Percentiles rank a stretch among this genome's conserved stretches.
Conservation (phyloP, 495 filamentous ascomycete species). For the Choiromyces venosus region DNA sequence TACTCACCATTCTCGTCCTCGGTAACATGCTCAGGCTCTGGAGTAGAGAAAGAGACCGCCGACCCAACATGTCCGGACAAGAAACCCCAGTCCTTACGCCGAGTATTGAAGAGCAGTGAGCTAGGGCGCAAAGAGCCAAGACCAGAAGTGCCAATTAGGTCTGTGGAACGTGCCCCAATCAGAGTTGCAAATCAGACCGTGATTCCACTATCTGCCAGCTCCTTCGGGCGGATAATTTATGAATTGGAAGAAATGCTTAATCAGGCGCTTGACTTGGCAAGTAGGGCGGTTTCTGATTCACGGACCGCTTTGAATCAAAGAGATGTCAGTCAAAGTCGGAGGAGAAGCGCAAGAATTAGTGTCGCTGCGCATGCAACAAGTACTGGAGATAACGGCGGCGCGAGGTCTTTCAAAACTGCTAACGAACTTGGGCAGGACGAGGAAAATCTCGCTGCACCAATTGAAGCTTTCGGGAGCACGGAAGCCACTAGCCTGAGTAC, state of each 20-base stretch:
- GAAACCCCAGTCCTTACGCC: not conserved
- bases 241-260: conserved; percentile 39
- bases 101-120: not conserved
- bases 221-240: conserved; percentile 31
- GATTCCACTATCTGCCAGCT: conserved; percentile 18
- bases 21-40: not conserved
- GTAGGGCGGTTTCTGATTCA: conserved; percentile 30
- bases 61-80: not conserved
- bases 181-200: not conserved
- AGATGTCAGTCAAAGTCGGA: conserved; percentile 28
- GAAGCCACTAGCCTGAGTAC: not conserved
- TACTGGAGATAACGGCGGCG: conserved; percentile 8
- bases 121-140: not conserved
- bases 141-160: not conserved
- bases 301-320: conserved; percentile 29
- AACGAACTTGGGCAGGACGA: conserved; percentile 6
- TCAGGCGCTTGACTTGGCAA: conserved; percentile 34
- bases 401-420: conserved; percentile 23
- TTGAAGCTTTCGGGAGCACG: not conserved
- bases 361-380: conserved; percentile 10
- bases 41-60: not conserved
- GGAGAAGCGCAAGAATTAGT: conserved; percentile 14
- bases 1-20: not conserved
- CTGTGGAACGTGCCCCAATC: not conserved
- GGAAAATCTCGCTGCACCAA: not conserved